Evolutionary conservation across 139 green algal species (phyloP), one percentile per base, ranked within the genome.

Genomic region (Asterochloris sp.): DNA sequence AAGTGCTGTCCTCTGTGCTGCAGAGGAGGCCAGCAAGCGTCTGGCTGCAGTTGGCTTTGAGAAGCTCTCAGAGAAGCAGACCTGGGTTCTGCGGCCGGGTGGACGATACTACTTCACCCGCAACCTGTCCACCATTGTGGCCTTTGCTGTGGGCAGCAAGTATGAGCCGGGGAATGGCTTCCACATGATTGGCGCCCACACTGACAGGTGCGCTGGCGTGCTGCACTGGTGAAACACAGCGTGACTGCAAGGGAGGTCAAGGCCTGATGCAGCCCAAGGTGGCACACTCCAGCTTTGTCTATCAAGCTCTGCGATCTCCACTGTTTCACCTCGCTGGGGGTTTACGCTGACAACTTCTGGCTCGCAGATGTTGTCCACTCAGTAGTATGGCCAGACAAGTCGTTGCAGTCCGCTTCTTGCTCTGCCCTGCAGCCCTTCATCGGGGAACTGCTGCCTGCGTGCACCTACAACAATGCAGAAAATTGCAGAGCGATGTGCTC

Each of bases 71-170:
- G 95, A 98, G 85, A 88, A 89, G 47, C 85, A 93, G 13, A 78
- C 76, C 0, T 98, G 95, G 95, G 69, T 90, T 15, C 78, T 96
- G 26, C 63, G 87, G 78, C 80, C 80, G 23, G 90, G 85, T 21
- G 85, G 89, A 26, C 94, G 94, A 81, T 99, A 99, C 86, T 99
- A 95, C 83, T 98, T 98, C 87, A 98, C 95, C 2, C 91, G 96
- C 78, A 98, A 98, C 88, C 88, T 91, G 73, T 96, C 92, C 78
- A 96, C 95, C 19, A 88, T 99, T 29, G 95, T 98, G 13, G 96
- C 96, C 0, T 99, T 99, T 86, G 91, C 93, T 0, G 91, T 98
- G 63, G 95, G 95, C 4, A 73, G 84, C 38, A 89, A 93, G 85
- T 98, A 96, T 83, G 54, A 90, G 73, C 80, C 95, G 21, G 95